These are phyloP conservation scores for Trifolium fragiferum DNA, from an alignment of 306 rosid species.

Conservation along the genomic window DNA sequence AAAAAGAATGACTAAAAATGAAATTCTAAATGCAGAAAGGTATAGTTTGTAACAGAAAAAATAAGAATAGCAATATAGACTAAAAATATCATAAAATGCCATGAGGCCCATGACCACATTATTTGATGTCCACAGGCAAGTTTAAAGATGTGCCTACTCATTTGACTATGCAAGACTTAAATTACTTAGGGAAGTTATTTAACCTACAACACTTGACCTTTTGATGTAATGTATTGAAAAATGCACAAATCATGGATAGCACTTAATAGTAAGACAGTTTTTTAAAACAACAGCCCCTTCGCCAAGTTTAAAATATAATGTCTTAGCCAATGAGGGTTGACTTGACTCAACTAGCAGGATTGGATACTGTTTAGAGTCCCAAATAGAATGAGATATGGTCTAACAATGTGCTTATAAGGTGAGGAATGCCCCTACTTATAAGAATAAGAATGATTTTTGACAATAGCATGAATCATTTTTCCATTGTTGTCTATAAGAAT, in stretches of 20 bases:
- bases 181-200: constrained; percentile 9
- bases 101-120: not conserved
- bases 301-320: constrained; percentile 19
- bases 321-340: not conserved
- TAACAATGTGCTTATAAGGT: too few species aligned
- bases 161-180: constrained; percentile 14
- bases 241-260: constrained; percentile 22
- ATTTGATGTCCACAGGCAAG: constrained; percentile 16
- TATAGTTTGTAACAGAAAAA: constrained; percentile 23
- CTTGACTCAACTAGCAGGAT: too few species aligned
- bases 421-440: too few species aligned
- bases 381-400: too few species aligned
- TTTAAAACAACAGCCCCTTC: not conserved
- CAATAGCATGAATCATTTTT: too few species aligned
- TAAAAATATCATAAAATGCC: constrained; percentile 24
- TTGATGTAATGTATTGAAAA: constrained; percentile 16
- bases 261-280: not conserved
- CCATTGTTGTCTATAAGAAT: too few species aligned
- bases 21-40: not conserved
- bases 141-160: constrained; percentile 25
- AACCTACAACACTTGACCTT: constrained; percentile 11
- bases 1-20: constrained; percentile 23
- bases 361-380: too few species aligned
- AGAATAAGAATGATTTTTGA: too few species aligned
- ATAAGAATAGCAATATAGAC: constrained; percentile 12